phyloP scores from a whole-genome alignment of 2,329 filamentous ascomycete genomes.

The Plenodomus biglobosus region DNA sequence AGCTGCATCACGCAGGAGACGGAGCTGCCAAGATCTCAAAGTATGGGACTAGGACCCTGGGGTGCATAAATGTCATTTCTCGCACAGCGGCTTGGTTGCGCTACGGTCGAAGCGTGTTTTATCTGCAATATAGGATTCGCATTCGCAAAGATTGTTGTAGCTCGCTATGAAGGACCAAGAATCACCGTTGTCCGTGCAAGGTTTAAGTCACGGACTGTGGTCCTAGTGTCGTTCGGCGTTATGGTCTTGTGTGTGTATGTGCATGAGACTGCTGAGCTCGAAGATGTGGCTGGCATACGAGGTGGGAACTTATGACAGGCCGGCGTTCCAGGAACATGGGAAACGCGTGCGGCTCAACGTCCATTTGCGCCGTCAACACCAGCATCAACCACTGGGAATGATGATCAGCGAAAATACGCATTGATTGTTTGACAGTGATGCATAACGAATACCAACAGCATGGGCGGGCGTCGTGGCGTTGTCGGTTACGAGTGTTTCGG shows the following conservation, averaged over 20 bases:
- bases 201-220: background rate
- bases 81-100: slow-evolving; percentile 21
- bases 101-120: slow-evolving; percentile 18
- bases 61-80: slow-evolving; percentile 28
- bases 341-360: slow-evolving; percentile 32
- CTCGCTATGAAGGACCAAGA: background rate
- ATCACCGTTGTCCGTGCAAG: too few relatives aligned
- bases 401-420: background rate
- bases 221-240: slow-evolving; percentile 14
- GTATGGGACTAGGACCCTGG: slow-evolving; percentile 28
- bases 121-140: background rate
- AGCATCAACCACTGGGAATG: background rate
- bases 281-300: background rate
- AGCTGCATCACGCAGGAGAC: slow-evolving; percentile 36
- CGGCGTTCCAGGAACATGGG: background rate
- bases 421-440: slow-evolving; percentile 2
- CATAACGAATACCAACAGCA: slow-evolving; percentile 29
- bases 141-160: background rate
- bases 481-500: slow-evolving; percentile 29
- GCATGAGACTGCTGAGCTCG: background rate
- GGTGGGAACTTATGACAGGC: background rate
- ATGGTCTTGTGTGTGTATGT: slow-evolving; percentile 3
- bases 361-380: slow-evolving; percentile 31
- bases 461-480: slow-evolving; percentile 31
- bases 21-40: slow-evolving; percentile 25